A percentile compares a stretch with the other conserved stretches of the same genome.
Evolutionary conservation across 2,329 filamentous ascomycete species (phyloP).

Genomic region (Fonsecaea multimorphosa): DNA sequence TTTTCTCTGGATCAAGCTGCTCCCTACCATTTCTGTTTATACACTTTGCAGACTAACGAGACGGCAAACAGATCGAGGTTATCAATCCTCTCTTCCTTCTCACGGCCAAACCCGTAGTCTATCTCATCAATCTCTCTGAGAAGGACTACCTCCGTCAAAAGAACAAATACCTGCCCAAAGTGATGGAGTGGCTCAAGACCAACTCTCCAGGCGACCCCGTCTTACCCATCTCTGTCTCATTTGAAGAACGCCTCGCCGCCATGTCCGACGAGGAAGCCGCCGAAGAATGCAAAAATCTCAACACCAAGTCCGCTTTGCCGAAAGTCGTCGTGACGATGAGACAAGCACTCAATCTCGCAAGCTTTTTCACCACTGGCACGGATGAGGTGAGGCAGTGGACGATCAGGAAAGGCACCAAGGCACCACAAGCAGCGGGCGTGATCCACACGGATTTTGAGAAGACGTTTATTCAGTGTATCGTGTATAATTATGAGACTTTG

Average conservation of each 20-base stretch:
- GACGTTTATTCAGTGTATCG: slow-evolving; percentile 96
- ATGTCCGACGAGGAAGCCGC: slow-evolving; percentile 79
- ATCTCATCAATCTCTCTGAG: slow-evolving; percentile 95
- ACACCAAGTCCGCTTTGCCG: slow-evolving; percentile 84
- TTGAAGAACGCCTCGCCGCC: slow-evolving; percentile 87
- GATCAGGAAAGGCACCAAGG: slow-evolving; percentile 92
- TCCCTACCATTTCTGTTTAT: not conserved
- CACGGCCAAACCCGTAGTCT: slow-evolving; percentile 95
- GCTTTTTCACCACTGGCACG: slow-evolving; percentile 95
- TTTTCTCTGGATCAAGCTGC: slow-evolving; percentile 6
- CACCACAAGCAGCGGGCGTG: slow-evolving; percentile 95
- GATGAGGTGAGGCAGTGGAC: slow-evolving; percentile 99
- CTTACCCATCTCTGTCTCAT: slow-evolving; percentile 88
- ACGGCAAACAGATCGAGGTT: slow-evolving; percentile 75
- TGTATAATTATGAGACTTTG: slow-evolving; percentile 84
- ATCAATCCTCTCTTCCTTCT: slow-evolving; percentile 97
- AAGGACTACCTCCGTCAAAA: slow-evolving; percentile 97
- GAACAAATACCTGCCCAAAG: slow-evolving; percentile 97
- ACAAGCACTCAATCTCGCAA: slow-evolving; percentile 84
- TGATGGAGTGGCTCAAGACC: slow-evolving; percentile 94
- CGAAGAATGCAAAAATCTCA: slow-evolving; percentile 83
- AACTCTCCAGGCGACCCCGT: slow-evolving; percentile 86
- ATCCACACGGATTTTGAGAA: slow-evolving; percentile 99
- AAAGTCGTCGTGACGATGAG: slow-evolving; percentile 95
- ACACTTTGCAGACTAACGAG: slow-evolving; percentile 24